Evolutionary conservation across 1,139 yeast genomes (phyloP), one percentile per base, ranked within the genome.

Genomic region (Sugiyamaella japonica): DNA sequence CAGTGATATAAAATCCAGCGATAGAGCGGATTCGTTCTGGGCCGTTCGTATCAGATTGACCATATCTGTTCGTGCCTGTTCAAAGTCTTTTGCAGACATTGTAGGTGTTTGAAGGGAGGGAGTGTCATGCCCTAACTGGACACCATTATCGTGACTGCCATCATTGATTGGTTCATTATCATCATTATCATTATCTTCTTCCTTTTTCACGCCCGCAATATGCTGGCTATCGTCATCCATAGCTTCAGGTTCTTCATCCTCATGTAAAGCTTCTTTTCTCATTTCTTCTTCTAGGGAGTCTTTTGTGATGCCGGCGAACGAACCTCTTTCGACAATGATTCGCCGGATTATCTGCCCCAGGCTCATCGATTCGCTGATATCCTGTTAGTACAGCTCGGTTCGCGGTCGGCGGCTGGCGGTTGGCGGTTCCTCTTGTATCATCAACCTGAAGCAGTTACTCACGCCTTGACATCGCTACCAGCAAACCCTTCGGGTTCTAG

Each of bases 1-100:
- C 56, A 93, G 75, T 1, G 97, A 89, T 1, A 91, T 86, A 63
- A 91, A 88, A 66, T 93, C 99, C 56, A 91, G 74, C 0, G 96
- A 85, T 42, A 93, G 73, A 0, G 97, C 90, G 0, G 96, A 84
- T 67, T 93, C 98, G 67, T 93, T 93, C 63, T 88, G 76, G 0
- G 99, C 97, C 2, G 80, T 71, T 56, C 81, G 63, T 32, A 90
- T 77, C 50, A 79, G 75, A 29, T 76, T 76, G 20, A 84, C 66
- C 53, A 89, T 76, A 57, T 84, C 84, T 15, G 74, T 68, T 58
- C 87, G 82, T 28, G 83, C 77, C 52, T 76, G 77, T 51, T 76
- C 77, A 63, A 86, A 85, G 13, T 54, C 55, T 17, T 75, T 73
- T 3, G 34, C 40, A 6, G 43, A 23, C 48, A 42, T 37, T 7